Evolutionary conservation across 1,284 basidiomycete genomes (phyloP), one percentile per base, ranked within the genome.

Genomic region (Pseudozyma thailandica): DNA sequence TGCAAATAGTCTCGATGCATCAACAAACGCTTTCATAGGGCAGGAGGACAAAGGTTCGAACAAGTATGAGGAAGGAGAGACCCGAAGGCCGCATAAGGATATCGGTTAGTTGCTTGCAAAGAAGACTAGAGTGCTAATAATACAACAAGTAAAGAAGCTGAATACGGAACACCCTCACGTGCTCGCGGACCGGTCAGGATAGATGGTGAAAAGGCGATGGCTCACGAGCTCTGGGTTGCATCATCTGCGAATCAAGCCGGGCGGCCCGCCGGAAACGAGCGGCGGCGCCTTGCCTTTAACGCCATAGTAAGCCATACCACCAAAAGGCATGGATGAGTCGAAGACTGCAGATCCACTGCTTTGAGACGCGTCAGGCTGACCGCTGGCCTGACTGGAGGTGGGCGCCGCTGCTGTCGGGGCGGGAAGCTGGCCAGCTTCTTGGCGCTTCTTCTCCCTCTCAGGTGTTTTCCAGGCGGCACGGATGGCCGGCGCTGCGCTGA

Each of bases 401-500:
- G 33, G 44, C 21, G 23, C 18, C 27, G 48, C 21, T 25, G 49
- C 18, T 8, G 54, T 49, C 1, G 51, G 38, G 9, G 31, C 50
- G 12, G 59, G 52, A n/a, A 38, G 48, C 26, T 62, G 54, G 2
- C 62, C 62, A 10, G 54, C 59, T 47, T 50, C 49, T 41, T 65
- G 50, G 16, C 71, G 65, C 8, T 20, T 9, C 26, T 49, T 55
- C 25, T 71, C 74, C 10, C 77, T 61, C 35, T 76, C 58, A 15
- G 59, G 21, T 9, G 75, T 63, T 42, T 79, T 79, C 77, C 77
- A 79, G 6, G 77, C 77, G 2, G 73, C 50, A 7, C 75, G 73
- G 23, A 79, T 77, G 8, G 65, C 54, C 9, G 77, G 68, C 1
- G 68, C 75, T 0, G 72, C 65, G 9, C 42, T 62, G 26, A 79